Evolutionary conservation across 805 yeast genomes (phyloP).

Genomic region (Cyberlindnera mississippiensis): DNA sequence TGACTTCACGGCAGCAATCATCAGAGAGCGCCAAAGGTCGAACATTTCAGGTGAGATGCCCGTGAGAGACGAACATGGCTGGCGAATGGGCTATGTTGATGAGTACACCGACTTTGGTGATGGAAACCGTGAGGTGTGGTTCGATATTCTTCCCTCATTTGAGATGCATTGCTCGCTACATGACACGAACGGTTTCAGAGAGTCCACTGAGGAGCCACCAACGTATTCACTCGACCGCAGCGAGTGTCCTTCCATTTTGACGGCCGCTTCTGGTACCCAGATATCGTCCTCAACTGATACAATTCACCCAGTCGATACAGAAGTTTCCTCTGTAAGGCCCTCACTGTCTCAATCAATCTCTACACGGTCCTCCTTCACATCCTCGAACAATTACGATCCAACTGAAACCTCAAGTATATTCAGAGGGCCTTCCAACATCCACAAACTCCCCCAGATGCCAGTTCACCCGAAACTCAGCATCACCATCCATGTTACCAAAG

Average conservation of each 20-base stretch:
- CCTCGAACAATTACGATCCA: too few relatives aligned
- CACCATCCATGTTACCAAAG: constrained; percentile 48
- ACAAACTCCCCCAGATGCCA: constrained; percentile 36
- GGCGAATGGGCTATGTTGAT: constrained; percentile 14
- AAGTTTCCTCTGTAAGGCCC: not conserved
- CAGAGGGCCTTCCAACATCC: constrained; percentile 32
- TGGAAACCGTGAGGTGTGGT: constrained; percentile 15
- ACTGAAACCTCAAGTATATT: not conserved
- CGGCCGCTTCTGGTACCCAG: too few relatives aligned
- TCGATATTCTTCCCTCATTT: constrained; percentile 64
- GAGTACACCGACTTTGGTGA: constrained; percentile 8
- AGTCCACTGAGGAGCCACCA: constrained; percentile 33
- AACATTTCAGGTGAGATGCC: constrained; percentile 14
- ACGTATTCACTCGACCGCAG: constrained; percentile 24
- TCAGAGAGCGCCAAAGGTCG: constrained; percentile 2
- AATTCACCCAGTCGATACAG: not conserved
- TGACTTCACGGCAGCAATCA: not conserved
- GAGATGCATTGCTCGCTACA: constrained; percentile 56
- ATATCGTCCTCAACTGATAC: too few relatives aligned
- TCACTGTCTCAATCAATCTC: not conserved
- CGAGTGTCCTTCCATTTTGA: not conserved
- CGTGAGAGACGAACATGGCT: constrained; percentile 9
- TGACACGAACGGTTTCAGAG: constrained; percentile 37
- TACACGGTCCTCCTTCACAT: too few relatives aligned
- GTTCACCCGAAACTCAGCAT: constrained; percentile 39